Percentiles rank a stretch among this genome's conserved stretches.
Conservation (phyloP, 202 grass and related monocot genomes). For the Elaeis oleifera region DNA sequence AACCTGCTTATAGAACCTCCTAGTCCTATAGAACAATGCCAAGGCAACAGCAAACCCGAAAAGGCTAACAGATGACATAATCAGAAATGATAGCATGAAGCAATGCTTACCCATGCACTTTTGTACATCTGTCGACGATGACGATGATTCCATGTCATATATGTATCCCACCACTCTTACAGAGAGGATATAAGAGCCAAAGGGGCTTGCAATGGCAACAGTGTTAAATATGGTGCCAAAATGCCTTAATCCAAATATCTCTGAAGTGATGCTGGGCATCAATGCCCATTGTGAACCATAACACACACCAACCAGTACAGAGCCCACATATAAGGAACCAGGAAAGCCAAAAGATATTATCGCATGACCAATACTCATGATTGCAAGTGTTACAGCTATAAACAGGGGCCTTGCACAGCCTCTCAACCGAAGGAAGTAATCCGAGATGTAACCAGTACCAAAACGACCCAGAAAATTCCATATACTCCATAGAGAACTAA, state of each 20-base stretch:
- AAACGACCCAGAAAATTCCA: slow-evolving; percentile 93
- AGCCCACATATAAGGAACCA: slow-evolving; percentile 48
- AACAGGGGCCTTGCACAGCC: slow-evolving; percentile 55
- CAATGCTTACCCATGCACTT: slow-evolving; percentile 50
- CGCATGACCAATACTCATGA: slow-evolving; percentile 56
- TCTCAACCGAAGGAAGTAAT: slow-evolving; percentile 46
- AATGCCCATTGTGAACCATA: slow-evolving; percentile 79
- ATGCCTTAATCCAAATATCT: slow-evolving; percentile 71
- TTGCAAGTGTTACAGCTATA: slow-evolving; percentile 41
- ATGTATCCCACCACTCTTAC: slow-evolving; percentile 70
- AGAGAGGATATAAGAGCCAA: slow-evolving; percentile 69
- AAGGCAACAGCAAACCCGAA: slow-evolving; percentile 37
- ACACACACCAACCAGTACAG: slow-evolving; percentile 66
- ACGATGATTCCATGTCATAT: slow-evolving; percentile 55
- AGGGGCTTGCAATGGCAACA: slow-evolving; percentile 67
- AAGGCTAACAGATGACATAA: slow-evolving; percentile 52
- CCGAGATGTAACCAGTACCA: slow-evolving; percentile 53
- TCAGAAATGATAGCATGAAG: slow-evolving; percentile 55
- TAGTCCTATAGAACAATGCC: slow-evolving; percentile 47
- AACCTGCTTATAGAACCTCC: slow-evolving; percentile 57
- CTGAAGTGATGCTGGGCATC: slow-evolving; percentile 81
- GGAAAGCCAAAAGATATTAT: slow-evolving; percentile 57
- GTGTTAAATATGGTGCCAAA: slow-evolving; percentile 85
- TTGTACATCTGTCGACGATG: slow-evolving; percentile 4
- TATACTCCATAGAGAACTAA: slow-evolving; percentile 86